Evolutionary conservation across 2,329 filamentous ascomycete genomes (phyloP), one percentile per base, ranked within the genome.

Genomic region (Pseudogymnoascus sp.): DNA sequence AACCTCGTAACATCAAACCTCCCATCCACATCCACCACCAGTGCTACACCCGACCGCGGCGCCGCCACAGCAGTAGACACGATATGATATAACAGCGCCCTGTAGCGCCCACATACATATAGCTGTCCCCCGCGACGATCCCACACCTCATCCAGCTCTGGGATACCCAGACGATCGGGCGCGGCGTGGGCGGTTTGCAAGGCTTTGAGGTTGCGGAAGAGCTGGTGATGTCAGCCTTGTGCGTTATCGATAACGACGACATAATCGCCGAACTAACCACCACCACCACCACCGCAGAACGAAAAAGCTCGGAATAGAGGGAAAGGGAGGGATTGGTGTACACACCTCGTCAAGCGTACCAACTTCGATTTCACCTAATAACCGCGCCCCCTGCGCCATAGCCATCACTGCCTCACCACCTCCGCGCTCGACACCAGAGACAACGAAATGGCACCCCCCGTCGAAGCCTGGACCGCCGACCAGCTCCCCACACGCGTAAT

Each of bases 281-380:
- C 39, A 29, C 9, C 48, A 35, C 35, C 52, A 48, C 55, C 60
- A 59, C 29, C 18, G 10, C 15, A 15, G 10, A 39, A 39, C 15
- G n/a, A 61, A 55, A 55, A 48, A n/a, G n/a, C n/a, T 18, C 58
- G 12, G 13, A 63, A 5, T 27, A 59, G 59, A 59, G 18, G 58
- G 45, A 21, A 15, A 10, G 15, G 58, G 52, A 33, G 8, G n/a
- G 8, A 52, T 25, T 18, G 35, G 8, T 18, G 52, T 3, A 63
- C 74, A 60, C 68, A 87, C 85, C 78, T 86, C 80, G 69, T 87
- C 82, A 40, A 87, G 73, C 70, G 75, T 85, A 64, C 74, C 75
- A 71, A 83, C 80, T 67, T 84, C 81, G 59, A 86, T 74, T 68
- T 86, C 82, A 3, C 72, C 75, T 58, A 87, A 71, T 61, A 86